A percentile compares a stretch with the other conserved stretches of the same genome.
phyloP scores from a whole-genome alignment of 2,329 filamentous ascomycete species.

The Penicillium psychrosexuale region DNA sequence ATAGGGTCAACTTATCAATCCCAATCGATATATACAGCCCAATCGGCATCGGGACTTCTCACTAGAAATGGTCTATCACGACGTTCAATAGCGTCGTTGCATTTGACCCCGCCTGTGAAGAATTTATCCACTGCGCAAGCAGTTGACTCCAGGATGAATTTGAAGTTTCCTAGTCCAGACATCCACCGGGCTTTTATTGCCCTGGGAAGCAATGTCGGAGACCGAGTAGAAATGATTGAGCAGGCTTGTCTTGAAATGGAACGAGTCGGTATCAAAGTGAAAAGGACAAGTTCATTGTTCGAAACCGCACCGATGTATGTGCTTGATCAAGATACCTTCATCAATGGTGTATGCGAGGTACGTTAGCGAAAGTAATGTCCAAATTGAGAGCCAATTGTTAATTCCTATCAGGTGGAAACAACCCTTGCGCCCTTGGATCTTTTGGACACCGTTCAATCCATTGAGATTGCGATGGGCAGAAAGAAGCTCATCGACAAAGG shows the following conservation, averaged over 20 bases:
- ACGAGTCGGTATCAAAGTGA: constrained; percentile 66
- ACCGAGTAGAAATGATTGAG: constrained; percentile 82
- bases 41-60: background rate
- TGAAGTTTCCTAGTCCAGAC: background rate
- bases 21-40: background rate
- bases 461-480: constrained; percentile 76
- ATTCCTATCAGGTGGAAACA: constrained; percentile 67
- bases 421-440: constrained; percentile 69
- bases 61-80: constrained; percentile 10
- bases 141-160: constrained; percentile 13
- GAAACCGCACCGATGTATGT: constrained; percentile 98
- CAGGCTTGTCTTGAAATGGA: constrained; percentile 77
- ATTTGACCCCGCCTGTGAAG: constrained; percentile 11
- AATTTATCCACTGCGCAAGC: constrained; percentile 19
- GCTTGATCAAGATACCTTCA: constrained; percentile 77
- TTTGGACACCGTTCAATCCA: constrained; percentile 75
- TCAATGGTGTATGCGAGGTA: constrained; percentile 92
- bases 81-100: background rate
- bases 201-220: constrained; percentile 86
- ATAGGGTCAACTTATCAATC: constrained; percentile 3
- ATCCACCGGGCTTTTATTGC: constrained; percentile 69
- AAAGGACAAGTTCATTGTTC: constrained; percentile 82
- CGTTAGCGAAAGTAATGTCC: constrained; percentile 30
- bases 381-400: background rate
- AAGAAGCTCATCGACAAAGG: constrained; percentile 88